A percentile compares a stretch with the other conserved stretches of the same genome.
phyloP scores from a whole-genome alignment of 768 basidiomycete species.

The Lactarius hengduanensis region DNA sequence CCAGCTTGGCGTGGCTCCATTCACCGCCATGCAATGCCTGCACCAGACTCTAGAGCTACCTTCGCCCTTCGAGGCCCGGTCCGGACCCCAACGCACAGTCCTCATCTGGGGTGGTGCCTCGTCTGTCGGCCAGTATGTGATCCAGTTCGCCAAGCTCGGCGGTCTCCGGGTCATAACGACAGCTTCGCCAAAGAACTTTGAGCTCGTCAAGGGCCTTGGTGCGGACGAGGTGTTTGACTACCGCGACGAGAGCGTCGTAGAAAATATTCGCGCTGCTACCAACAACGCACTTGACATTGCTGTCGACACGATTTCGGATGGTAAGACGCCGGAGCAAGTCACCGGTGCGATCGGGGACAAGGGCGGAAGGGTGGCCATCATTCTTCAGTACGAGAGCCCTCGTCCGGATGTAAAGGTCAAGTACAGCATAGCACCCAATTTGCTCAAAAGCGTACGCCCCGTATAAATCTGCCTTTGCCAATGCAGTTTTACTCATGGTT shows the following conservation, averaged over 20 bases:
- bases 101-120: constrained; percentile 31
- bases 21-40: constrained; percentile 26
- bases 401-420: constrained; percentile 3
- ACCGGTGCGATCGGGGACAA: constrained; percentile 20
- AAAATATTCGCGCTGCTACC: constrained; percentile 32
- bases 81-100: background rate
- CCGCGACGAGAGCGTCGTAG: constrained; percentile 31
- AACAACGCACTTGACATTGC: constrained; percentile 26
- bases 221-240: constrained; percentile 39
- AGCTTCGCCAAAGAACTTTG: constrained; percentile 38
- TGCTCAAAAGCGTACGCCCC: constrained; percentile 9
- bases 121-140: constrained; percentile 38
- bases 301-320: constrained; percentile 29
- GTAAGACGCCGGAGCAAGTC: constrained; percentile 18
- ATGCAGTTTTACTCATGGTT: background rate
- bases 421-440: background rate
- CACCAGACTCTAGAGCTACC: constrained; percentile 24
- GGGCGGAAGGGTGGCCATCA: constrained; percentile 24
- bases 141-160: constrained; percentile 36
- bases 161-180: constrained; percentile 39
- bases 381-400: constrained; percentile 17
- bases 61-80: constrained; percentile 7
- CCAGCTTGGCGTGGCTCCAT: constrained; percentile 21
- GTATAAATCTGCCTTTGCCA: no score
- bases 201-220: constrained; percentile 37